Percentiles rank a stretch among this genome's conserved stretches.
These are phyloP conservation scores for Wickerhamiella slavikovae DNA, from an alignment of 805 yeast species.

Conservation along the genomic window DNA sequence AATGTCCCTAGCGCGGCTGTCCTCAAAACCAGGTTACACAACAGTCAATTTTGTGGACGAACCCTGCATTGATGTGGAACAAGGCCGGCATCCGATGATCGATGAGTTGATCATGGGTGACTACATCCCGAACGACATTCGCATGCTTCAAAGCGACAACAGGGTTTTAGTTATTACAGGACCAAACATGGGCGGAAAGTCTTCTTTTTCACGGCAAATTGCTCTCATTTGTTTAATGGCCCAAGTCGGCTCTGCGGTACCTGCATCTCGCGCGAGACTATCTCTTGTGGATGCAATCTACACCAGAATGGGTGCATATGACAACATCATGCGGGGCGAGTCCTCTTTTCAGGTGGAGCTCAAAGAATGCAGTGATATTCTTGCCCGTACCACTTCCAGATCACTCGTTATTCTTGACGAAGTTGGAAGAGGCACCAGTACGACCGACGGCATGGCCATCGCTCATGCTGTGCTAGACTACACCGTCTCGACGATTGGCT, in stretches of 20 bases:
- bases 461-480: slow-evolving; percentile 54
- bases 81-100: slow-evolving; percentile 49
- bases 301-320: slow-evolving; percentile 61
- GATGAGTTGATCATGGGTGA: slow-evolving; percentile 24
- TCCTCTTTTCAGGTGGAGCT: slow-evolving; percentile 73
- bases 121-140: slow-evolving; percentile 49
- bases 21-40: slow-evolving; percentile 26
- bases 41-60: slow-evolving; percentile 30
- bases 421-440: slow-evolving; percentile 56
- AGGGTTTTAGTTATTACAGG: slow-evolving; percentile 56
- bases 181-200: slow-evolving; percentile 80
- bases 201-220: slow-evolving; percentile 56
- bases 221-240: slow-evolving; percentile 54
- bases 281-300: slow-evolving; percentile 44
- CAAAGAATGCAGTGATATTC: slow-evolving; percentile 39
- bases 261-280: slow-evolving; percentile 37
- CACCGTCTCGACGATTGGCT: slow-evolving; percentile 24
- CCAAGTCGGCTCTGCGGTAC: slow-evolving; percentile 59
- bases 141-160: slow-evolving; percentile 25
- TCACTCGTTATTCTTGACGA: slow-evolving; percentile 55
- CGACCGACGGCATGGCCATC: slow-evolving; percentile 63
- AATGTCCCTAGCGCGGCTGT: slow-evolving; percentile 41
- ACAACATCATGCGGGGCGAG: slow-evolving; percentile 50
- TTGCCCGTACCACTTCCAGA: slow-evolving; percentile 27
- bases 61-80: slow-evolving; percentile 28